Conservation (phyloP, 1,139 yeast genomes). For the Yarrowia galli region DNA sequence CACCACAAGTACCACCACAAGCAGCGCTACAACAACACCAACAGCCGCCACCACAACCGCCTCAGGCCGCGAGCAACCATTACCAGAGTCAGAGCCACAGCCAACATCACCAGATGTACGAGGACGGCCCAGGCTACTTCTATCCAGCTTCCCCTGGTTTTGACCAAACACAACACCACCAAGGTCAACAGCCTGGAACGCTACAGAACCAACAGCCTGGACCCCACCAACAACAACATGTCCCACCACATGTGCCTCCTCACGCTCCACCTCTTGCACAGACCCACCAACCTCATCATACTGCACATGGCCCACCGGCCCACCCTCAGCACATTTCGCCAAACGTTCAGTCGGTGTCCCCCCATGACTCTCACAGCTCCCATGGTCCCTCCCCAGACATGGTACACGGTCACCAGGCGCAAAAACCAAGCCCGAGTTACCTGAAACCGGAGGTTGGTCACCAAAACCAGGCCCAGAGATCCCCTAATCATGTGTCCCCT, state of each 20-base stretch:
- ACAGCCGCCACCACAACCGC: background rate
- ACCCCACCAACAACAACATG: background rate
- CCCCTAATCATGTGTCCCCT: slow-evolving; percentile 2
- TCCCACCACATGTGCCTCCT: background rate
- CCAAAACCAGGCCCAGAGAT: background rate
- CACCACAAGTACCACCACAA: background rate
- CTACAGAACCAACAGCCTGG: background rate
- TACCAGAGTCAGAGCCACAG: slow-evolving; percentile 5
- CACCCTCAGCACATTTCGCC: slow-evolving; percentile 10
- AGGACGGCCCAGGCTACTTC: background rate
- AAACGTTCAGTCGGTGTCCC: slow-evolving; percentile 12
- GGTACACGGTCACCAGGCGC: background rate
- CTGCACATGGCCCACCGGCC: background rate
- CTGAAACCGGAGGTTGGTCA: background rate
- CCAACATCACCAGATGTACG: slow-evolving; percentile 37
- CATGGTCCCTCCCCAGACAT: slow-evolving; percentile 14
- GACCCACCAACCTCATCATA: background rate
- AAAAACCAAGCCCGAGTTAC: background rate
- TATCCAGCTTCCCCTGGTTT: slow-evolving; percentile 5
- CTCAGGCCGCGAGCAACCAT: background rate
- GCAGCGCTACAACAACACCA: background rate
- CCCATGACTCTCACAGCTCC: slow-evolving; percentile 16
- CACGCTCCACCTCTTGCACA: too few relatives aligned
- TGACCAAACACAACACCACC: background rate
- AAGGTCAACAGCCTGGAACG: background rate